Conservation (phyloP, 129 eudicot species). For the Artemisia annua region DNA sequence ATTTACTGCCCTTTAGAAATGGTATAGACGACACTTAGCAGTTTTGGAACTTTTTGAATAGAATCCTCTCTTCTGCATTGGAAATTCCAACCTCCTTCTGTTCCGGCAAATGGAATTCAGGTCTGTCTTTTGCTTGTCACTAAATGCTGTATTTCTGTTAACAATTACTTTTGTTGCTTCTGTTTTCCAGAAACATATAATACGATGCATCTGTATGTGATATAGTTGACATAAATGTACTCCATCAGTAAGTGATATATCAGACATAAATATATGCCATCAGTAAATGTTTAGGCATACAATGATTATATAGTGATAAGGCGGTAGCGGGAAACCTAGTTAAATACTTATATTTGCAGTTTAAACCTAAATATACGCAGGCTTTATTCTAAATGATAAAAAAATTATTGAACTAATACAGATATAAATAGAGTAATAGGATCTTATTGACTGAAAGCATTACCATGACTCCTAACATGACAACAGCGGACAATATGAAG, state of each 20-base stretch:
- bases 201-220: background rate
- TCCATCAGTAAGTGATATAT: background rate
- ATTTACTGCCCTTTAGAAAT: constrained; percentile 27
- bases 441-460: too few relatives aligned
- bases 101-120: constrained; percentile 47
- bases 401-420: too few relatives aligned
- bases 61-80: constrained; percentile 48
- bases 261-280: constrained; percentile 6
- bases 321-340: background rate
- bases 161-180: constrained; percentile 21
- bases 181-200: constrained; percentile 14
- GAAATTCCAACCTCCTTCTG: constrained; percentile 46
- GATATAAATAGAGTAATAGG: background rate
- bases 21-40: constrained; percentile 31
- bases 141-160: constrained; percentile 21
- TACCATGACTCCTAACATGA: too few relatives aligned
- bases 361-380: background rate
- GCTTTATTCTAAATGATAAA: too few relatives aligned
- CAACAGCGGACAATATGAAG: background rate
- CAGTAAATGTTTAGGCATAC: background rate
- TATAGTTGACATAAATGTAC: constrained; percentile 1
- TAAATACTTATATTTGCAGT: background rate
- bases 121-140: constrained; percentile 30
- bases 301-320: constrained; percentile 8
- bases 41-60: constrained; percentile 33